These are phyloP conservation scores for Centrapalus pauciflorus DNA, from an alignment of 129 eudicot genomes.

Conservation along the genomic window DNA sequence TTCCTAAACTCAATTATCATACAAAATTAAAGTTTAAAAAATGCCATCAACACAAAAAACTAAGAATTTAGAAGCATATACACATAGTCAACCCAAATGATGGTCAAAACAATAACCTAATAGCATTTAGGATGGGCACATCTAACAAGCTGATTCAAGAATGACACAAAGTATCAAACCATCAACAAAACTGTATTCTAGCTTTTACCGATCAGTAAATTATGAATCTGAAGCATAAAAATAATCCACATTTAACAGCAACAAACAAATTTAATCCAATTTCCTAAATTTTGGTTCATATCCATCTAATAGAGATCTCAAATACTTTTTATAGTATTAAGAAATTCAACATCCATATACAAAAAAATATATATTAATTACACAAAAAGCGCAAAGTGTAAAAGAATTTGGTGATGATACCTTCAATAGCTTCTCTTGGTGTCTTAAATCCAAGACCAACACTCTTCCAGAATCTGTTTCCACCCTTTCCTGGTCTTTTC, in stretches of 20 bases:
- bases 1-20: constrained; percentile 17
- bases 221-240: too few relatives aligned
- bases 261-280: neutral
- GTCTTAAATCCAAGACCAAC: constrained; percentile 58
- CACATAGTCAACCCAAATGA: too few relatives aligned
- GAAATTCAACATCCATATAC: too few relatives aligned
- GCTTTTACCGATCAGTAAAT: too few relatives aligned
- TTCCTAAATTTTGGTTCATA: neutral
- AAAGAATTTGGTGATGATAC: neutral
- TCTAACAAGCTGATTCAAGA: neutral
- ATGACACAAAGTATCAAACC: neutral
- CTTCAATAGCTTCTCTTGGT: constrained; percentile 58
- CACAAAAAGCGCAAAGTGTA: too few relatives aligned
- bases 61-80: neutral
- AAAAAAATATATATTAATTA: too few relatives aligned
- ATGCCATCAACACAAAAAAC: too few relatives aligned
- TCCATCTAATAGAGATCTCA: neutral
- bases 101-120: neutral
- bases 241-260: neutral
- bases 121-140: too few relatives aligned
- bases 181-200: neutral
- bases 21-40: neutral
- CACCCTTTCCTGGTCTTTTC: constrained; percentile 62
- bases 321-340: too few relatives aligned
- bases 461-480: constrained; percentile 50